These are phyloP conservation scores for Solanum hybrid DNA, from an alignment of 305 asterid genomes.

Conservation along the genomic window DNA sequence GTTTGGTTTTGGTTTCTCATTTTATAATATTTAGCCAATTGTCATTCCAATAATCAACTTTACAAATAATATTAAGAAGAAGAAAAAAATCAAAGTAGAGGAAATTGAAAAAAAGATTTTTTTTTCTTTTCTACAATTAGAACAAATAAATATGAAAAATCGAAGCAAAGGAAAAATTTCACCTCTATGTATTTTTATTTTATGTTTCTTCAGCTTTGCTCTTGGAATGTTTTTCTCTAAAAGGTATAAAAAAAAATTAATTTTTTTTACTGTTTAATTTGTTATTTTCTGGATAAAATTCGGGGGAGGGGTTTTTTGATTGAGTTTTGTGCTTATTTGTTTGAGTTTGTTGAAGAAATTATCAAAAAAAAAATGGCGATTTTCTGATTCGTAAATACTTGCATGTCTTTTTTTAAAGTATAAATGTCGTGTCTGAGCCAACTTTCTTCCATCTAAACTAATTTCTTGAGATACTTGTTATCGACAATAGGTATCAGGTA, in stretches of 20 bases:
- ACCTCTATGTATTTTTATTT: conserved; percentile 39
- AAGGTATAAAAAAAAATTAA: conserved; percentile 26
- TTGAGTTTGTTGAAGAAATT: background rate
- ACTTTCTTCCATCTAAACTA: background rate
- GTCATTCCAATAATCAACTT: background rate
- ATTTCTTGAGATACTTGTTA: background rate
- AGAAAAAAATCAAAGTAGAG: background rate
- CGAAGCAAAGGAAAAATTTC: conserved; percentile 33
- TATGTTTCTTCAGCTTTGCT: conserved; percentile 46
- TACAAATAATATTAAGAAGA: background rate
- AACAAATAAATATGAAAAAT: conserved; percentile 23
- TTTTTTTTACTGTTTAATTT: background rate
- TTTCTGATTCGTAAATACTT: background rate
- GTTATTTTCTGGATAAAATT: background rate
- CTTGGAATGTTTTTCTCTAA: conserved; percentile 48
- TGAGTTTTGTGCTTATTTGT: background rate
- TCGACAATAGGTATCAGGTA: background rate
- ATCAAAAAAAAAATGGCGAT: background rate
- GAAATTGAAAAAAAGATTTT: background rate
- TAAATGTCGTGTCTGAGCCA: no score
- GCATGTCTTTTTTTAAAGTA: no score
- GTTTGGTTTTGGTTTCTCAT: background rate
- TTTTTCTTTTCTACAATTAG: background rate
- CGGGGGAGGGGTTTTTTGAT: background rate
- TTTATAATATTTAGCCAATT: background rate